Conservation (phyloP, 1,284 basidiomycete species). For the Marasmius fiardii region DNA sequence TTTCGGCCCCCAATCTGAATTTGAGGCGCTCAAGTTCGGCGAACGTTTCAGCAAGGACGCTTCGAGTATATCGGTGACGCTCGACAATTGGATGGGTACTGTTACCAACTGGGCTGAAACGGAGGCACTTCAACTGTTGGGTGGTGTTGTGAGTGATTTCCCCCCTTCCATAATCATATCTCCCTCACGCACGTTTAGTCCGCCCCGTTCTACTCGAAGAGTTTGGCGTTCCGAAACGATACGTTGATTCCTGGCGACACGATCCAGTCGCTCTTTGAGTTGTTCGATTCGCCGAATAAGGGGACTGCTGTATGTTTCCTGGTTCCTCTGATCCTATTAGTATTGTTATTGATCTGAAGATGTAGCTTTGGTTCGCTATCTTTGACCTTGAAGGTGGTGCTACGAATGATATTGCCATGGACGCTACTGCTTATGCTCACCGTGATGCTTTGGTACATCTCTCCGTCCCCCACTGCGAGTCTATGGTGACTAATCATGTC, state of each 20-base stretch:
- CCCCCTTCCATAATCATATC: not conserved
- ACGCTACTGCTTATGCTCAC: constrained; percentile 18
- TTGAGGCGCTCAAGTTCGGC: constrained; percentile 16
- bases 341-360: not conserved
- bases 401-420: constrained; percentile 17
- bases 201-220: constrained; percentile 18
- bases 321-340: not conserved
- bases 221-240: constrained; percentile 14
- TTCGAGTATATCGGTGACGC: constrained; percentile 1
- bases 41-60: constrained; percentile 10
- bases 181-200: not conserved
- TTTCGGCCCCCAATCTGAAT: constrained; percentile 18
- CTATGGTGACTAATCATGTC: not conserved
- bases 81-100: constrained; percentile 16
- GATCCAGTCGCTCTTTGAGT: constrained; percentile 16
- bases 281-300: constrained; percentile 15
- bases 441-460: constrained; percentile 15
- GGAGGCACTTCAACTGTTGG: constrained; percentile 16
- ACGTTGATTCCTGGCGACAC: constrained; percentile 13
- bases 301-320: constrained; percentile 15
- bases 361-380: constrained; percentile 19
- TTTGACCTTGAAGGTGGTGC: constrained; percentile 19
- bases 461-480: not conserved
- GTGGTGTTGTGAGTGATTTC: constrained; percentile 14
- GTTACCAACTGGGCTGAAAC: constrained; percentile 20